Percentiles rank a stretch among this genome's conserved stretches.
Conservation (phyloP, 1,284 basidiomycete genomes). For the Apiotrichum montevideense region DNA sequence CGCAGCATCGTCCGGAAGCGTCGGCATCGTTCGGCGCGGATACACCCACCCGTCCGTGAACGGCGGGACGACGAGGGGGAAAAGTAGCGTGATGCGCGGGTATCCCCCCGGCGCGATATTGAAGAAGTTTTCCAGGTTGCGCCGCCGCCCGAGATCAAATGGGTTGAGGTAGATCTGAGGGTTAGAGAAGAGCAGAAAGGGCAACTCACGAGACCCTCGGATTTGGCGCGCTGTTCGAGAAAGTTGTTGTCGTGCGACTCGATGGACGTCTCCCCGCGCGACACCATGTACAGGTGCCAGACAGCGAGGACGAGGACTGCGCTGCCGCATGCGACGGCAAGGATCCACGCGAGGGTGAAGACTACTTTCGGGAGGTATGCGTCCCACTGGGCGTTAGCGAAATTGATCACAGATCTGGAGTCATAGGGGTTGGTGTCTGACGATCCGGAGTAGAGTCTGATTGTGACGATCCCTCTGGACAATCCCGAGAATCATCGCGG, state of each 20-base stretch:
- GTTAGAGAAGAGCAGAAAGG: not conserved
- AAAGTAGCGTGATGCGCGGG: conserved; percentile 59
- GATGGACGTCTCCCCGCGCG: conserved; percentile 80
- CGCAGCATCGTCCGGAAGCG: not conserved
- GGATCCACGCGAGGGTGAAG: conserved; percentile 71
- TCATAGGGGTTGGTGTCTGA: too few relatives aligned
- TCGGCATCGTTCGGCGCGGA: conserved; percentile 31
- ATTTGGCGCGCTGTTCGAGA: conserved; percentile 64
- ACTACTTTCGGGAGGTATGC: conserved; percentile 60
- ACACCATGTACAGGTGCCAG: conserved; percentile 74
- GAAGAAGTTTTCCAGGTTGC: conserved; percentile 81
- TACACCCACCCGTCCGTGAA: conserved; percentile 77
- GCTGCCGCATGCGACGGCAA: conserved; percentile 61
- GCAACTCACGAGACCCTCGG: conserved; percentile 61
- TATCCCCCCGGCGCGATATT: conserved; percentile 74
- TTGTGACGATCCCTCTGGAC: too few relatives aligned
- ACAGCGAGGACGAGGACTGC: conserved; percentile 72
- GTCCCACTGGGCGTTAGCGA: conserved; percentile 52
- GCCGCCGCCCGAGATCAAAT: conserved; percentile 72
- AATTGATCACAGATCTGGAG: too few relatives aligned
- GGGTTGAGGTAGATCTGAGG: conserved; percentile 74
- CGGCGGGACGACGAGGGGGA: conserved; percentile 74
- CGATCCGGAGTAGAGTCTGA: too few relatives aligned
- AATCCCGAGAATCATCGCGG: too few relatives aligned
- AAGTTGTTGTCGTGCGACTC: conserved; percentile 82